Percentiles rank a stretch among this genome's conserved stretches.
These are phyloP conservation scores for Zymoseptoria passerinii DNA, from an alignment of 2,329 filamentous ascomycete species.

Conservation along the genomic window DNA sequence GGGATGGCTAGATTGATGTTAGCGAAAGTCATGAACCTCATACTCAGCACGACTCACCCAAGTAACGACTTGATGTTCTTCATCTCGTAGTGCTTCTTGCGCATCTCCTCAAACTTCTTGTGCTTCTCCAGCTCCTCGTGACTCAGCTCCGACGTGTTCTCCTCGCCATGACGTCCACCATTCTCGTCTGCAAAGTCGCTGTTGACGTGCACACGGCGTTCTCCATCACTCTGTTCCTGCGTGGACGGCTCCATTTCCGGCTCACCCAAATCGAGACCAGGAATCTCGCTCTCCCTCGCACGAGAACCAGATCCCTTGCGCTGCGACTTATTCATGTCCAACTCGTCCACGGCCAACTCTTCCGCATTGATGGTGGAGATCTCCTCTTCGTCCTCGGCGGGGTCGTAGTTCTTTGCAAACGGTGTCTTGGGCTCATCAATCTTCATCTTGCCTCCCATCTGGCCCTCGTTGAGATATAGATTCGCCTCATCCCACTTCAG, in stretches of 20 bases:
- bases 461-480: slow-evolving; percentile 91
- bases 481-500: slow-evolving; percentile 99
- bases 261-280: slow-evolving; percentile 83
- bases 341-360: slow-evolving; percentile 60
- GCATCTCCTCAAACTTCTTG: slow-evolving; percentile 76
- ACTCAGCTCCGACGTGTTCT: slow-evolving; percentile 46
- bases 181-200: slow-evolving; percentile 33
- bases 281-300: slow-evolving; percentile 67
- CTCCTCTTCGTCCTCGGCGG: slow-evolving; percentile 78
- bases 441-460: slow-evolving; percentile 95
- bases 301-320: slow-evolving; percentile 19
- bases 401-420: slow-evolving; percentile 87
- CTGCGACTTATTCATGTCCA: slow-evolving; percentile 47
- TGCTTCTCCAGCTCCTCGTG: slow-evolving; percentile 83
- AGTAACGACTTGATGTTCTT: slow-evolving; percentile 81
- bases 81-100: slow-evolving; percentile 99
- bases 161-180: slow-evolving; percentile 49
- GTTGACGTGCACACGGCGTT: slow-evolving; percentile 78
- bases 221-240: slow-evolving; percentile 36
- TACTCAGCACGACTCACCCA: slow-evolving; percentile 47
- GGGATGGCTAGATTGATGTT: slow-evolving; percentile 29
- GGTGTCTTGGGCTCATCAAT: slow-evolving; percentile 98
- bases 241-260: slow-evolving; percentile 53
- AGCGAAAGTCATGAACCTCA: slow-evolving; percentile 5
- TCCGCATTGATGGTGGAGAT: slow-evolving; percentile 57